Conservation (phyloP, 2,329 filamentous ascomycete species). For the Bipolaris gigantea region DNA sequence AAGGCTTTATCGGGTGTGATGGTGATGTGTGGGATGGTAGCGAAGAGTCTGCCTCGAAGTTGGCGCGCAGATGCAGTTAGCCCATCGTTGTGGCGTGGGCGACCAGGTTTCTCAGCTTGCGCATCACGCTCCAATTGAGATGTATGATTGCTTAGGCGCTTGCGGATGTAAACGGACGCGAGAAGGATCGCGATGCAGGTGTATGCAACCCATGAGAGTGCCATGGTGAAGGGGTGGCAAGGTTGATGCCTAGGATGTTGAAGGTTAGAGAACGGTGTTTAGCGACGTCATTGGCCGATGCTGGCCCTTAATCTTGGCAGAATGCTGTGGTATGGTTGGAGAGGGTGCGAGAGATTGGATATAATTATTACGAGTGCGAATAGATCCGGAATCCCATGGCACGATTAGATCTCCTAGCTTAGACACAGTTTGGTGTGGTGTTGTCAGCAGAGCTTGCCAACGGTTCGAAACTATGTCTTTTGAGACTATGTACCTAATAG, state of each 20-base stretch:
- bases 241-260: neutral
- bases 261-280: neutral
- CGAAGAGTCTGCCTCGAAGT: conserved; percentile 13
- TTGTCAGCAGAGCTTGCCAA: neutral
- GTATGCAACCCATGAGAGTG: conserved; percentile 4
- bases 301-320: neutral
- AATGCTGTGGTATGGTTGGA: neutral
- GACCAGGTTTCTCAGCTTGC: conserved; percentile 13
- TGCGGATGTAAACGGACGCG: conserved; percentile 7
- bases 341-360: no score
- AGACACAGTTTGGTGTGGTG: neutral
- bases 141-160: conserved; percentile 11
- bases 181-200: conserved; percentile 3
- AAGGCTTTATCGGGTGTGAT: conserved; percentile 7
- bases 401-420: neutral
- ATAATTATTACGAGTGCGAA: neutral
- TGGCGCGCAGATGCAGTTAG: conserved; percentile 12
- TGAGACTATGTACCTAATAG: neutral
- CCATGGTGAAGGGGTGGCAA: neutral
- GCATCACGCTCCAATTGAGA: conserved; percentile 14
- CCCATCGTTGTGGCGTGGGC: conserved; percentile 1
- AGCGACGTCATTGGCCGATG: neutral
- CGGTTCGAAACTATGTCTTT: neutral
- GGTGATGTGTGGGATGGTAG: conserved; percentile 17
- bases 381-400: neutral